Evolutionary conservation across 148 eudicot species (phyloP), one percentile per base, ranked within the genome.

Genomic region (Spergularia marina): DNA sequence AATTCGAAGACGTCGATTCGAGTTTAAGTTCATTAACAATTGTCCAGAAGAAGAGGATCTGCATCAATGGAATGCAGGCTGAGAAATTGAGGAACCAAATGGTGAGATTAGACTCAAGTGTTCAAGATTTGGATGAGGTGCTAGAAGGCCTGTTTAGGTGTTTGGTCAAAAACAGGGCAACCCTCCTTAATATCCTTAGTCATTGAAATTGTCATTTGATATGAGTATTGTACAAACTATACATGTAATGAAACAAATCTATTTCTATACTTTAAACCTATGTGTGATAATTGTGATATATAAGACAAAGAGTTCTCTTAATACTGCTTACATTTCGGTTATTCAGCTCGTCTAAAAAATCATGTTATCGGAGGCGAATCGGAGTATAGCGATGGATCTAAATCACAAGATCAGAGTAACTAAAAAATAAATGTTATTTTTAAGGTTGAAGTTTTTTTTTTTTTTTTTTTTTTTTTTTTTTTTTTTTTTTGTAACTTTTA

Each of bases 111-210:
- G 84, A 84, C 23, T 73, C 75, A 18, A 66, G 65, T 23, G 72
- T 84, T 25, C 84, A 82, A 79, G 87, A 84, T 74, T 53, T 79
- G 64, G 87, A 82, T 54, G 83, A 78, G 54, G 71, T 56, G 9
- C 11, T 82, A 5, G 87, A 79, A 76, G 73, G 76, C 23, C 63
- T 84, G 83, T 84, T 82, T 67, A 82, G 87, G 77, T 74, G 75
- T 65, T 53, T 84, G 56, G 72, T 84, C 47, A 84, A 80, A 72
- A 82, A 74, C 41, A 69, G 87, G 68, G 87, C 84, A 62, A 78
- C 81, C n/a, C 81, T 84, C n/a, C 81, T 84, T 16, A 82, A 84
- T 53, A 40, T 78, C 18, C 59, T 76, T 34, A 81, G 72, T 53
- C 70, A 30, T 4, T 40, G 13, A 16, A 9, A 68, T 68, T 64